phyloP scores from a whole-genome alignment of 495 filamentous ascomycete genomes.

The Astrothelium subdiscretum region DNA sequence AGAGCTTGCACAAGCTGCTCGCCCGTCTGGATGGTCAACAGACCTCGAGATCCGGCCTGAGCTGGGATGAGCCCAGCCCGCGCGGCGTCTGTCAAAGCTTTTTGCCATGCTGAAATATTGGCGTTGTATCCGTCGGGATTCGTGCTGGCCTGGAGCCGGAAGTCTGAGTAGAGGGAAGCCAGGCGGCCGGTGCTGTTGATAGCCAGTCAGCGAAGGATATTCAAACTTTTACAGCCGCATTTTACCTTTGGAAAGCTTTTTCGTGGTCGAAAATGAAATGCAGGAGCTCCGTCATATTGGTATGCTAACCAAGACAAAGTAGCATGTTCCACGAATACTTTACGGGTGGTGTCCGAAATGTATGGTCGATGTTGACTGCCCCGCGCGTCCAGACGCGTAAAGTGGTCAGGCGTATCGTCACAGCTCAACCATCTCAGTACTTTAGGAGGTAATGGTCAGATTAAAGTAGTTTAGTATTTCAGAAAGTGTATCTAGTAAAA shows the following conservation, averaged over 20 bases:
- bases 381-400: background rate
- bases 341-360: too few species aligned
- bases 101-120: conserved; percentile 76
- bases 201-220: conserved; percentile 5
- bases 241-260: conserved; percentile 54
- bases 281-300: conserved; percentile 31
- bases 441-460: background rate
- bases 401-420: background rate
- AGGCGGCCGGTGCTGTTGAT: conserved; percentile 56
- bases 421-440: background rate
- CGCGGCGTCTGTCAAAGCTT: conserved; percentile 55
- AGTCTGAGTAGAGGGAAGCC: conserved; percentile 90
- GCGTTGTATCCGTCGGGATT: conserved; percentile 87
- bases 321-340: too few species aligned
- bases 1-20: conserved; percentile 58
- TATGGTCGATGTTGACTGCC: background rate
- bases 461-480: background rate
- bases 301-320: background rate
- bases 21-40: conserved; percentile 54
- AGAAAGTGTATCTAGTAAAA: background rate
- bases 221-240: conserved; percentile 2
- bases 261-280: conserved; percentile 49
- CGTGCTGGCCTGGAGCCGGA: conserved; percentile 58
- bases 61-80: conserved; percentile 52
- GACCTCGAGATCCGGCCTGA: conserved; percentile 29